These are phyloP conservation scores for Lactarius vividus DNA, from an alignment of 768 basidiomycete species.

Conservation along the genomic window DNA sequence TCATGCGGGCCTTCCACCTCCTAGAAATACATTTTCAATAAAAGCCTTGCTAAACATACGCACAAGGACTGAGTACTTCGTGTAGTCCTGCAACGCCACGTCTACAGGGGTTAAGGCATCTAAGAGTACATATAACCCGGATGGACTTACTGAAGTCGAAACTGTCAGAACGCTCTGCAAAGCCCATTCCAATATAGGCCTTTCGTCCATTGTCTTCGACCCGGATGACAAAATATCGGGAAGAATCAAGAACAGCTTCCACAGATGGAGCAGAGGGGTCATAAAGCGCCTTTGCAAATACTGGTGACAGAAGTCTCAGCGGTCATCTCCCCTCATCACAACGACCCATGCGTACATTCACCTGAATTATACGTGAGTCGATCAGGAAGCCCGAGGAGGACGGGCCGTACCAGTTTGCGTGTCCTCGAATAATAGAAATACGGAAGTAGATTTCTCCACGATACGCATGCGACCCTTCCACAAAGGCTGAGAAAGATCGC, in stretches of 20 bases:
- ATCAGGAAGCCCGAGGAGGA: not conserved
- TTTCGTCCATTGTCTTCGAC: conserved; percentile 86
- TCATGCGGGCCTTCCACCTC: conserved; percentile 25
- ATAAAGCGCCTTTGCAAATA: conserved; percentile 87
- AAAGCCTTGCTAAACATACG: not conserved
- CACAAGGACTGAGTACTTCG: conserved; percentile 51
- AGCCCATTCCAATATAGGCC: conserved; percentile 94
- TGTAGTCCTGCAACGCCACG: conserved; percentile 83
- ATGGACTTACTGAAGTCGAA: conserved; percentile 82
- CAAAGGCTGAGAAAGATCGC: conserved; percentile 73
- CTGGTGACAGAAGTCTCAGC: conserved; percentile 37
- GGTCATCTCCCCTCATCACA: conserved; percentile 5
- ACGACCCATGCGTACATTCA: conserved; percentile 53
- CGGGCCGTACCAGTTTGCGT: conserved; percentile 58
- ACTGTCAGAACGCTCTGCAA: conserved; percentile 81
- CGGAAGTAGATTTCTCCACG: conserved; percentile 69
- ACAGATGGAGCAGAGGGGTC: conserved; percentile 75
- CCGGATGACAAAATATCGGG: conserved; percentile 90
- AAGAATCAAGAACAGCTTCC: conserved; percentile 95
- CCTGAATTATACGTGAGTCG: conserved; percentile 38
- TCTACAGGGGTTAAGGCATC: conserved; percentile 42
- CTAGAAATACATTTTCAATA: not conserved
- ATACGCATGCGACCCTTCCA: conserved; percentile 93
- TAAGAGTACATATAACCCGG: not conserved
- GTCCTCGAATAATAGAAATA: conserved; percentile 78